Evolutionary conservation across 306 rosid genomes (phyloP).

Genomic region (Quercus dentata): DNA sequence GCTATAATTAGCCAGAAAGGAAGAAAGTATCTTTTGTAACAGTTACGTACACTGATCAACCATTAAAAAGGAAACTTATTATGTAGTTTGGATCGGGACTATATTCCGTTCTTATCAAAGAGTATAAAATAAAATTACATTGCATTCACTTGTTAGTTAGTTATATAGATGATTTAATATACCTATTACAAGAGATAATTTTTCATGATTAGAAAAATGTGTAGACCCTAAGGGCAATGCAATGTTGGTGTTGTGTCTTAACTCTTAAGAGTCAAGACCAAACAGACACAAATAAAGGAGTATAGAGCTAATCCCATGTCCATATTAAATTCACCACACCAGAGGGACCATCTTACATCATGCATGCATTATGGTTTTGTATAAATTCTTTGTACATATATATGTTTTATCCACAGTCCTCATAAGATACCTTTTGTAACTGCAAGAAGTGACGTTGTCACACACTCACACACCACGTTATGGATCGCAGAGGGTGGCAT

Average conservation of each 20-base stretch:
- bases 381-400: not conserved
- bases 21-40: too few relatives aligned
- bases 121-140: too few relatives aligned
- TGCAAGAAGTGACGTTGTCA: not conserved
- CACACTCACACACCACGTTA: not conserved
- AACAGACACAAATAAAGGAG: not conserved
- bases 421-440: not conserved
- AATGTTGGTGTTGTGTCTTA: not conserved
- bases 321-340: not conserved
- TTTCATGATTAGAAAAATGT: too few relatives aligned
- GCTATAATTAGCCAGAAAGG: too few relatives aligned
- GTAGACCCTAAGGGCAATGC: too few relatives aligned
- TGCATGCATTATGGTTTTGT: not conserved
- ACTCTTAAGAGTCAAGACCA: constrained; percentile 2
- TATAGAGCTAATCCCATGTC: not conserved
- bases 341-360: not conserved
- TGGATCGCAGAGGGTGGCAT: not conserved
- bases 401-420: not conserved
- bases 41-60: too few relatives aligned
- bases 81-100: too few relatives aligned
- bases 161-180: too few relatives aligned
- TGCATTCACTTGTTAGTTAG: too few relatives aligned
- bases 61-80: too few relatives aligned
- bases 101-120: too few relatives aligned
- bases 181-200: too few relatives aligned